Evolutionary conservation across 1,284 basidiomycete genomes (phyloP).

Genomic region (Clitocybe nebularis): DNA sequence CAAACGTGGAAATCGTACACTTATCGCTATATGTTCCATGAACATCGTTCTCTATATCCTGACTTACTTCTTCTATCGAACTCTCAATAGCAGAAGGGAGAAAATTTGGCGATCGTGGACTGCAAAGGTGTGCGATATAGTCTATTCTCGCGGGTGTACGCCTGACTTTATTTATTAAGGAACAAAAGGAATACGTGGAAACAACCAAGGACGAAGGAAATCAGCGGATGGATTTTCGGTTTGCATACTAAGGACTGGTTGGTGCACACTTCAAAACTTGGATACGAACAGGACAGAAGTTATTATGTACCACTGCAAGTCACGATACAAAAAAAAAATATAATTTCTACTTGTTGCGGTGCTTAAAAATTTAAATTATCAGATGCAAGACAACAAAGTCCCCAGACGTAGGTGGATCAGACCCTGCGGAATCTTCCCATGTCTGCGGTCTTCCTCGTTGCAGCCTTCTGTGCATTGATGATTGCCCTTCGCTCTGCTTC

Average conservation of each 20-base stretch:
- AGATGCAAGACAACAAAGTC: background rate
- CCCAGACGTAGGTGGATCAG: background rate
- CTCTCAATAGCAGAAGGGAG: conserved; percentile 48
- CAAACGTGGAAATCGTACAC: conserved; percentile 40
- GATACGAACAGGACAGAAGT: background rate
- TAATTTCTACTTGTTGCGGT: too few species aligned
- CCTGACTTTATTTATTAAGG: conserved; percentile 27
- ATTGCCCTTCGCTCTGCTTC: conserved; percentile 41
- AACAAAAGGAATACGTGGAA: conserved; percentile 51
- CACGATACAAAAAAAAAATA: background rate
- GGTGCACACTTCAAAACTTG: too few species aligned
- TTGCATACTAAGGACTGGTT: conserved; percentile 55
- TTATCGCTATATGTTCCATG: conserved; percentile 42
- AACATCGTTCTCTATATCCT: conserved; percentile 48
- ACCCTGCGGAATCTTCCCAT: background rate
- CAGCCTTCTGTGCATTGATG: conserved; percentile 24
- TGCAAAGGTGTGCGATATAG: conserved; percentile 37
- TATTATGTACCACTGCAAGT: background rate
- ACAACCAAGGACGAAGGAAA: conserved; percentile 59
- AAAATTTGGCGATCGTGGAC: conserved; percentile 51
- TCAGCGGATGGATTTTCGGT: conserved; percentile 54
- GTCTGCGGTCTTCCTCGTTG: conserved; percentile 17
- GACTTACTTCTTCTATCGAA: conserved; percentile 53
- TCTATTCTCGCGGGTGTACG: too few species aligned
- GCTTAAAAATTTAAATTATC: background rate